Percentiles rank a stretch among this genome's conserved stretches.
Evolutionary conservation across 2,329 filamentous ascomycete genomes (phyloP).

Genomic region (Cadophora sp.): DNA sequence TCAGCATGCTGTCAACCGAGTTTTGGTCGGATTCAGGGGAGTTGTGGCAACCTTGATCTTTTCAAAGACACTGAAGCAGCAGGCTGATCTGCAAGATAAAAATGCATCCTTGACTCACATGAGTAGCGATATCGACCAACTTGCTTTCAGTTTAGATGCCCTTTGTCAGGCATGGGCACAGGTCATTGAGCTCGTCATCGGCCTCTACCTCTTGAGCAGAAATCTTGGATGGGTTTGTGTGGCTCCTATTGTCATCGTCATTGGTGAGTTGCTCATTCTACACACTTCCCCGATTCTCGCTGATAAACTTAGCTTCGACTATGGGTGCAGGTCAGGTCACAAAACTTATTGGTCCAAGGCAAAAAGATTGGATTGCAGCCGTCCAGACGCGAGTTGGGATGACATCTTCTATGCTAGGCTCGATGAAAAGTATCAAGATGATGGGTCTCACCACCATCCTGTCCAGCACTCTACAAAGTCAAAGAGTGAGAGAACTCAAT

Average conservation of each 20-base stretch:
- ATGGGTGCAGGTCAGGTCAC: slow-evolving; percentile 23
- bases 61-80: slow-evolving; percentile 51
- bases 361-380: slow-evolving; percentile 49
- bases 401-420: slow-evolving; percentile 50
- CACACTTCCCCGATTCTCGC: neutral
- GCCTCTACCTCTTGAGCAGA: slow-evolving; percentile 47
- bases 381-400: slow-evolving; percentile 51
- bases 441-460: slow-evolving; percentile 49
- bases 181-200: slow-evolving; percentile 49
- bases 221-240: slow-evolving; percentile 45
- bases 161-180: slow-evolving; percentile 51
- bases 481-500: slow-evolving; percentile 31
- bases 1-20: slow-evolving; percentile 51
- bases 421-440: slow-evolving; percentile 55
- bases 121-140: slow-evolving; percentile 49
- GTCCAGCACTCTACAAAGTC: slow-evolving; percentile 42
- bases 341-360: slow-evolving; percentile 30
- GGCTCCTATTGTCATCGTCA: slow-evolving; percentile 33
- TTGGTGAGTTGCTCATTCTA: slow-evolving; percentile 20
- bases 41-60: slow-evolving; percentile 58
- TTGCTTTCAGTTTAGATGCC: slow-evolving; percentile 40
- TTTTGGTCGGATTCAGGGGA: slow-evolving; percentile 52
- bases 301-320: slow-evolving; percentile 18
- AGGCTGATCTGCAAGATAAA: slow-evolving; percentile 45
- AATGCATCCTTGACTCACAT: slow-evolving; percentile 52